Percentiles rank a stretch among this genome's conserved stretches.
Conservation (phyloP, 768 basidiomycete genomes). For the Solioccasus polychromus region DNA sequence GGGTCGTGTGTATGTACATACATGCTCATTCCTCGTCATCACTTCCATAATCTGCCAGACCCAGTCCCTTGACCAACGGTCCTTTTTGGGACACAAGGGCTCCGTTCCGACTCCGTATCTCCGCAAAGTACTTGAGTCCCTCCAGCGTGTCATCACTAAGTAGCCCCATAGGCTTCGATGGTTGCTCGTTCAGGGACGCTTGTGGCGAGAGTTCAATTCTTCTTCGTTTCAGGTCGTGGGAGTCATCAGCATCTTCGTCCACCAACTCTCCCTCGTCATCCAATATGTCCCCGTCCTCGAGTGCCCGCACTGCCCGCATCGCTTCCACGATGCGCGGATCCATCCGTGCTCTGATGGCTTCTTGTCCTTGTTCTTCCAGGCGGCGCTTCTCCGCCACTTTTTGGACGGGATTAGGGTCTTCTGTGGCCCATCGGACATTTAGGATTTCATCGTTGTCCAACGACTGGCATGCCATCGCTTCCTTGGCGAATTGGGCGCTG, state of each 20-base stretch:
- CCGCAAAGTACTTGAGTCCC: conserved; percentile 87
- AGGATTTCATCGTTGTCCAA: conserved; percentile 96
- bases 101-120: conserved; percentile 73
- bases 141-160: conserved; percentile 84
- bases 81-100: conserved; percentile 10
- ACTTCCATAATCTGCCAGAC: conserved; percentile 76
- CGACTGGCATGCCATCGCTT: conserved; percentile 98
- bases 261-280: conserved; percentile 35
- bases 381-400: conserved; percentile 84
- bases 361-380: conserved; percentile 79
- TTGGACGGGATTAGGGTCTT: conserved; percentile 93
- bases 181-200: conserved; percentile 28
- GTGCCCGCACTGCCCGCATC: conserved; percentile 76
- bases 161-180: conserved; percentile 51
- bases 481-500: conserved; percentile 93
- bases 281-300: conserved; percentile 73
- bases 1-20: neutral
- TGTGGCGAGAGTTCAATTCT: conserved; percentile 28
- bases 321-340: conserved; percentile 89
- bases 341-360: conserved; percentile 81
- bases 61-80: conserved; percentile 46
- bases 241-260: conserved; percentile 35
- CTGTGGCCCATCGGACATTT: conserved; percentile 98
- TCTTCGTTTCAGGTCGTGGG: conserved; percentile 36
- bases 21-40: conserved; percentile 50